Conservation (phyloP, 2,329 filamentous ascomycete species). For the Pseudogymnoascus sp. region DNA sequence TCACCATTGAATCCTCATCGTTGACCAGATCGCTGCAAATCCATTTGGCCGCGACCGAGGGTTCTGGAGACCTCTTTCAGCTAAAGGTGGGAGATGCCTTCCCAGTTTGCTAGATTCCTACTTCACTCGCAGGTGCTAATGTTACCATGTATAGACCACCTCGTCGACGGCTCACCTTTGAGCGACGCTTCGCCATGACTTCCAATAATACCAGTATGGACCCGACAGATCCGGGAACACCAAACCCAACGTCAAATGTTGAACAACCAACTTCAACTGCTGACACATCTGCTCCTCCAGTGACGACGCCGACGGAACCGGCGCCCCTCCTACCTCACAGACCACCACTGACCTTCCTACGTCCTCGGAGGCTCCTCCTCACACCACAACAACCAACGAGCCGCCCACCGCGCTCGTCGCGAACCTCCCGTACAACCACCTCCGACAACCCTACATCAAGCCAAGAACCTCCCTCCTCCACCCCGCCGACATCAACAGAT, state of each 20-base stretch:
- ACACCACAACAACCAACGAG: neutral
- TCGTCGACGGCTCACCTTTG: constrained; percentile 1
- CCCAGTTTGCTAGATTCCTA: neutral
- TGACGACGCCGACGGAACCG: neutral
- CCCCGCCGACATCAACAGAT: neutral
- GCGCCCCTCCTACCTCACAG: neutral
- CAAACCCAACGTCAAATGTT: neutral
- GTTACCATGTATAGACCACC: neutral
- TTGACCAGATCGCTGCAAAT: neutral
- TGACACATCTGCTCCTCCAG: neutral
- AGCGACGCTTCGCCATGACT: neutral
- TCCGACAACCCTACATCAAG: neutral
- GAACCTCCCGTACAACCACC: too few species aligned
- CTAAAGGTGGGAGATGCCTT: neutral
- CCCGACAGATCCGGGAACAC: neutral
- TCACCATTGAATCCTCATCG: neutral
- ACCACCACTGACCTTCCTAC: neutral
- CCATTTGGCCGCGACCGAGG: neutral
- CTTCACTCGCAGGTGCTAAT: neutral
- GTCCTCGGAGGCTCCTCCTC: neutral
- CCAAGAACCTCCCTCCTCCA: neutral
- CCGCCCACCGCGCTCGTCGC: too few species aligned
- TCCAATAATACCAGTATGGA: neutral
- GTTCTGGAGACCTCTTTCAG: neutral
- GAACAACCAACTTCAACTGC: neutral